Base-by-base conservation (phyloP, 805 yeast species). In the Schwanniomyces polymorphus region DNA sequence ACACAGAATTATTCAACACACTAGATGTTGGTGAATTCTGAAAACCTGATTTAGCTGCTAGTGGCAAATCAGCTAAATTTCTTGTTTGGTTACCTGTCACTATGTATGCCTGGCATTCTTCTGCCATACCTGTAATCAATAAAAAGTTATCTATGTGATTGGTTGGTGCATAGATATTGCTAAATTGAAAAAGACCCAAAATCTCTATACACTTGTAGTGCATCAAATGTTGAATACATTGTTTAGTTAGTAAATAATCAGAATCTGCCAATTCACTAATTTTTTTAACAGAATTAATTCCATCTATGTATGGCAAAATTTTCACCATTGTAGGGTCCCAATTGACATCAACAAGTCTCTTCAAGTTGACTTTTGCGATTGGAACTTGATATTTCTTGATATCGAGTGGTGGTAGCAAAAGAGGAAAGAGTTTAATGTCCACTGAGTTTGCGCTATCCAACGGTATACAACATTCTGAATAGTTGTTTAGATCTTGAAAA, bases 301-400 rank as follows among this genome's bases (percentile, higher is more conserved):
- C 99, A 58, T 94, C 82, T 42, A 94, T 89, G 54, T 75, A 86
- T 0, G 97, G 97, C 9, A 89, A 68, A 21, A 94, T 88, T 55
- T 87, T 85, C 40, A 90, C 74, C 94, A 94, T 86, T 1, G 98
- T 92, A 1, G 97, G 97, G 65, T 94, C 99, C 97, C 99, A 94
- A 57, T 88, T 86, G 7, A 88, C 86, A 64, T 94, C 99, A 38
- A 89, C 84, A 51, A 94, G 73, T 33, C 79, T 70, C 26, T 78
- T 77, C 28, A 94, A 69, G 44, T 84, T 82, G 1, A 94, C 96
- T 0, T 92, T 85, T n/a, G 95, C 81, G 5, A 91, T 81, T 0
- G 99, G 99, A 0, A 94, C 99, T 63, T 92, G 96, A 56, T 75
- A 88, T 0, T 95, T 81, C 42, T 83, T 75, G 18, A 94, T 70